These are phyloP conservation scores for Geotrichum cucujoidarum DNA, from an alignment of 1,139 yeast genomes.

Conservation along the genomic window DNA sequence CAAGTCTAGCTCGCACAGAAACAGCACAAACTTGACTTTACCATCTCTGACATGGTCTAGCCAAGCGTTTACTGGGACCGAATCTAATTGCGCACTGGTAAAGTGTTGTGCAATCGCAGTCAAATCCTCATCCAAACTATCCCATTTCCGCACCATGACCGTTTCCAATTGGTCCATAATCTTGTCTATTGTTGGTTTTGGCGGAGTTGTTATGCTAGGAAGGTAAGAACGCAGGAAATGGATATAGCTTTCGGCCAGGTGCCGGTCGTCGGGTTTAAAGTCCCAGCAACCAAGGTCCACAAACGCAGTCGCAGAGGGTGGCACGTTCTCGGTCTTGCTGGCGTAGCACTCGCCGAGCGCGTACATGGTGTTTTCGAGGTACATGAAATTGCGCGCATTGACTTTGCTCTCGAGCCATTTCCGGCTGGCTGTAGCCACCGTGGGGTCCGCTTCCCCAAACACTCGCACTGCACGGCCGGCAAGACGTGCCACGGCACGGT, in stretches of 20 bases:
- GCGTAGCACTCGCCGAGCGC: constrained; percentile 24
- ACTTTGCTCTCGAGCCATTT: constrained; percentile 1
- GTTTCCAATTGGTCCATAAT: constrained; percentile 6
- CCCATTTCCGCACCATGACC: constrained; percentile 4
- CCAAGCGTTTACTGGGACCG: constrained; percentile 3
- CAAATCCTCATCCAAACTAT: constrained; percentile 1
- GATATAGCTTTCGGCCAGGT: constrained; percentile 14
- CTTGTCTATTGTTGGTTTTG: not conserved
- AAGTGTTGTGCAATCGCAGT: constrained; percentile 3
- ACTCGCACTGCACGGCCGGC: constrained; percentile 31
- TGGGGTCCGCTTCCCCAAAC: constrained; percentile 1
- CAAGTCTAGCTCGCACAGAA: constrained; percentile 3
- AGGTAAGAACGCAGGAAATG: constrained; percentile 5
- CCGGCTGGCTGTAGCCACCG: not conserved
- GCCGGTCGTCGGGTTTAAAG: constrained; percentile 8
- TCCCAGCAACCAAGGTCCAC: not conserved
- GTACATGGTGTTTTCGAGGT: constrained; percentile 24
- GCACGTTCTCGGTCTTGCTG: not conserved
- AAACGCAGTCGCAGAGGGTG: not conserved
- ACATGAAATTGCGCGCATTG: not conserved
- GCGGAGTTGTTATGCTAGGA: not conserved
- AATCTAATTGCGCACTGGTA: not conserved
- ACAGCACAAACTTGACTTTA: constrained; percentile 5
- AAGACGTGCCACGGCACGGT: constrained; percentile 41
- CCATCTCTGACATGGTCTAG: constrained; percentile 5